These are phyloP conservation scores for Candida anglica DNA, from an alignment of 805 yeast species.

Conservation along the genomic window DNA sequence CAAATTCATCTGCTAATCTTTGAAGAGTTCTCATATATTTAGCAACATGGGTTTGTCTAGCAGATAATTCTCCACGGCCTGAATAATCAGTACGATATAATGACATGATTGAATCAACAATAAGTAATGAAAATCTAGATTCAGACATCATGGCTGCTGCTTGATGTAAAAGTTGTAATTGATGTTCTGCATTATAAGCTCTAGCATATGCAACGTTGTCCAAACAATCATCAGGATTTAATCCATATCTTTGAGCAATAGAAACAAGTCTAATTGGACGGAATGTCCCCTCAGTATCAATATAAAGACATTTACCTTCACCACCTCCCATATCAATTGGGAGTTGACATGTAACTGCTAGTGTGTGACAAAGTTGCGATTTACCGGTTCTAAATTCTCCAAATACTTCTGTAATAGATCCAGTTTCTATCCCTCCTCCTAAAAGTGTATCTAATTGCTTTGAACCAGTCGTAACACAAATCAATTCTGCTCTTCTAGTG, in stretches of 20 bases:
- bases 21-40: constrained; percentile 88
- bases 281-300: constrained; percentile 97
- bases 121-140: constrained; percentile 80
- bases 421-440: constrained; percentile 97
- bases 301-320: constrained; percentile 93
- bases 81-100: constrained; percentile 90
- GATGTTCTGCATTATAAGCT: constrained; percentile 97
- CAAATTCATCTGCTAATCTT: constrained; percentile 94
- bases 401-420: constrained; percentile 91
- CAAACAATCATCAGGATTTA: constrained; percentile 89
- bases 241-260: constrained; percentile 86
- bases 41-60: constrained; percentile 92
- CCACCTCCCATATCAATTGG: constrained; percentile 98
- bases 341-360: constrained; percentile 94
- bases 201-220: constrained; percentile 97
- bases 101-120: constrained; percentile 98
- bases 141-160: constrained; percentile 97
- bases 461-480: constrained; percentile 93
- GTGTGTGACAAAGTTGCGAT: constrained; percentile 93
- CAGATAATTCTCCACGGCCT: constrained; percentile 94
- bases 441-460: constrained; percentile 86
- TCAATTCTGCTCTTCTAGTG: constrained; percentile 81
- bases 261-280: constrained; percentile 87
- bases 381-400: constrained; percentile 98
- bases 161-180: constrained; percentile 74